Evolutionary conservation across 306 rosid species (phyloP).

Genomic region (Sphenostylis stenocarpa): DNA sequence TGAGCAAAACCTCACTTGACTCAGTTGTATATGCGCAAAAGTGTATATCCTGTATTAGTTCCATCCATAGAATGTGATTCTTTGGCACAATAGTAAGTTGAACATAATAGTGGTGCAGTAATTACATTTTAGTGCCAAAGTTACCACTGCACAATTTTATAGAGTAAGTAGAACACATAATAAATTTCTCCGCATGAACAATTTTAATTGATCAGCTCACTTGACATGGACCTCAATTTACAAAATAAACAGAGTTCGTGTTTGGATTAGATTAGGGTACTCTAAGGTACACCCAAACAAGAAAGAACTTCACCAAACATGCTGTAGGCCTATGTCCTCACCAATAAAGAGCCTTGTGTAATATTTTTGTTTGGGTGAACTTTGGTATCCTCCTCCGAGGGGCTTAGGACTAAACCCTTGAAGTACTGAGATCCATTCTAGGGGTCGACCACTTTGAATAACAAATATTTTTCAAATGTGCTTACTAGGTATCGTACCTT

Average conservation of each 20-base stretch:
- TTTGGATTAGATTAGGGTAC: neutral
- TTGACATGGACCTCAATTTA: neutral
- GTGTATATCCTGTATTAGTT: neutral
- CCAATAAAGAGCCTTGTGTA: too few species aligned
- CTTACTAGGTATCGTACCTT: too few species aligned
- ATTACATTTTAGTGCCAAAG: neutral
- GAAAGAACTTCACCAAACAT: neutral
- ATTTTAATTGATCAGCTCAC: neutral
- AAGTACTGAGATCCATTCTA: too few species aligned
- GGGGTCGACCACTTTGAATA: too few species aligned
- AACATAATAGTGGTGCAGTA: constrained; percentile 4
- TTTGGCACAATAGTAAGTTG: neutral
- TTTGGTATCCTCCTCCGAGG: too few species aligned
- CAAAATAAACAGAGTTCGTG: neutral
- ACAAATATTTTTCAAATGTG: too few species aligned
- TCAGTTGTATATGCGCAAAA: neutral
- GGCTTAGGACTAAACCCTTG: too few species aligned
- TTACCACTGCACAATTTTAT: neutral
- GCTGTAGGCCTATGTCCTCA: neutral
- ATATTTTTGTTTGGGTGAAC: too few species aligned
- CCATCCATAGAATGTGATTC: neutral
- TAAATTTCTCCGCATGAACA: neutral
- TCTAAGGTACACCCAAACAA: neutral
- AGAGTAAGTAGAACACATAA: constrained; percentile 5
- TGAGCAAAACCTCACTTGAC: neutral